phyloP scores from a whole-genome alignment of 805 yeast genomes.

The Komagataella mondaviorum region DNA sequence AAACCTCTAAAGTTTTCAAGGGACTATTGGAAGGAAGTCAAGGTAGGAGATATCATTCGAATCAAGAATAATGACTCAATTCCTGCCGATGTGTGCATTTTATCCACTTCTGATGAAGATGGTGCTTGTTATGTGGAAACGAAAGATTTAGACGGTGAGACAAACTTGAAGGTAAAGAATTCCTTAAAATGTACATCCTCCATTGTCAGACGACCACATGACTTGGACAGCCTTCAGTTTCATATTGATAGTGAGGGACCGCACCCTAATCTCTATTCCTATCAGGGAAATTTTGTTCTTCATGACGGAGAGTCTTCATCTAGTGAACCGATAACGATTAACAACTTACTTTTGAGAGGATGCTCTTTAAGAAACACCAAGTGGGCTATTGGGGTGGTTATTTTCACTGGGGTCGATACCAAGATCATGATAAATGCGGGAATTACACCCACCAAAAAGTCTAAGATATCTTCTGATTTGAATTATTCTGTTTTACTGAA shows the following conservation, averaged over 20 bases:
- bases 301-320: slow-evolving; percentile 22
- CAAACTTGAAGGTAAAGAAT: slow-evolving; percentile 66
- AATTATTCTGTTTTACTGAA: slow-evolving; percentile 59
- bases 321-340: slow-evolving; percentile 52
- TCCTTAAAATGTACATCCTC: slow-evolving; percentile 45
- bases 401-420: slow-evolving; percentile 68
- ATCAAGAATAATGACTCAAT: slow-evolving; percentile 59
- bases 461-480: slow-evolving; percentile 61
- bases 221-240: slow-evolving; percentile 37
- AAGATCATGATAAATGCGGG: slow-evolving; percentile 77
- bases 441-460: slow-evolving; percentile 63
- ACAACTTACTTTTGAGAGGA: slow-evolving; percentile 62
- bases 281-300: slow-evolving; percentile 46
- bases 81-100: slow-evolving; percentile 62
- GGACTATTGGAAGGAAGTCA: slow-evolving; percentile 57
- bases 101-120: slow-evolving; percentile 60
- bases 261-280: slow-evolving; percentile 62
- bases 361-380: slow-evolving; percentile 69
- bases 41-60: slow-evolving; percentile 63
- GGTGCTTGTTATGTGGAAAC: slow-evolving; percentile 64
- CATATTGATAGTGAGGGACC: slow-evolving; percentile 80
- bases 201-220: slow-evolving; percentile 28
- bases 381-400: slow-evolving; percentile 71
- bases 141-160: slow-evolving; percentile 71
- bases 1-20: slow-evolving; percentile 18